Percentiles rank a stretch among this genome's conserved stretches.
phyloP scores from a whole-genome alignment of 768 basidiomycete genomes.

The Boletus huronensis region DNA sequence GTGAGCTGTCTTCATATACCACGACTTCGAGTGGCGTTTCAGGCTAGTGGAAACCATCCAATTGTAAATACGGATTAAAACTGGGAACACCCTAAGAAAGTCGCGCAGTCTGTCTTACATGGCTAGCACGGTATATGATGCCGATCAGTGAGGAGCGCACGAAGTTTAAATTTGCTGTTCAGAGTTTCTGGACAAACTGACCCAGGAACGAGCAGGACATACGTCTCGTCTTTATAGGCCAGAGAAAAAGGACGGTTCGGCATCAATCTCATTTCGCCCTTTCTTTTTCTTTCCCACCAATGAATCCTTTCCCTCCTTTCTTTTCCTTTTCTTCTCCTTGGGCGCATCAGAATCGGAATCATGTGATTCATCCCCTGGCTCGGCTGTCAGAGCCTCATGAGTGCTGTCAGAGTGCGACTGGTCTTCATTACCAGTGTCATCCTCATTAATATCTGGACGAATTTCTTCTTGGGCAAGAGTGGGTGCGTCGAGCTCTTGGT shows the following conservation, averaged over 20 bases:
- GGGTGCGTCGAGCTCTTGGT: constrained; percentile 19
- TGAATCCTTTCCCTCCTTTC: constrained; percentile 50
- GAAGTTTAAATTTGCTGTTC: not conserved
- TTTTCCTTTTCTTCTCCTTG: constrained; percentile 51
- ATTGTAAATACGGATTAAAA: not conserved
- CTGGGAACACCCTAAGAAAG: not conserved
- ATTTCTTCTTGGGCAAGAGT: constrained; percentile 23
- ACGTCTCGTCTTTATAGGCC: constrained; percentile 40
- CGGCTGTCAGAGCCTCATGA: constrained; percentile 5
- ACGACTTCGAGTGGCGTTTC: not conserved
- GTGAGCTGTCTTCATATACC: not conserved
- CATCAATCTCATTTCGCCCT: constrained; percentile 55
- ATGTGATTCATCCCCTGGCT: constrained; percentile 23
- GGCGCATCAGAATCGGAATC: constrained; percentile 30
- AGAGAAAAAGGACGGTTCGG: constrained; percentile 63
- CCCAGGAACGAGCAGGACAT: not conserved
- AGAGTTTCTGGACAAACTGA: not conserved
- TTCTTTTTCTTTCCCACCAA: constrained; percentile 51
- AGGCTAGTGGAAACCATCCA: not conserved
- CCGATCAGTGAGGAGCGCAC: not conserved
- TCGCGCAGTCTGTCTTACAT: not conserved
- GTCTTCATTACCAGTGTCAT: constrained; percentile 6
- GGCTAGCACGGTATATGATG: not conserved
- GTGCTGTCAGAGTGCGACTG: constrained; percentile 7
- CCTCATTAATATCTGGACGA: constrained; percentile 15